Evolutionary conservation across 2,329 filamentous ascomycete species (phyloP).

Genomic region (Lachnellula hyalina): DNA sequence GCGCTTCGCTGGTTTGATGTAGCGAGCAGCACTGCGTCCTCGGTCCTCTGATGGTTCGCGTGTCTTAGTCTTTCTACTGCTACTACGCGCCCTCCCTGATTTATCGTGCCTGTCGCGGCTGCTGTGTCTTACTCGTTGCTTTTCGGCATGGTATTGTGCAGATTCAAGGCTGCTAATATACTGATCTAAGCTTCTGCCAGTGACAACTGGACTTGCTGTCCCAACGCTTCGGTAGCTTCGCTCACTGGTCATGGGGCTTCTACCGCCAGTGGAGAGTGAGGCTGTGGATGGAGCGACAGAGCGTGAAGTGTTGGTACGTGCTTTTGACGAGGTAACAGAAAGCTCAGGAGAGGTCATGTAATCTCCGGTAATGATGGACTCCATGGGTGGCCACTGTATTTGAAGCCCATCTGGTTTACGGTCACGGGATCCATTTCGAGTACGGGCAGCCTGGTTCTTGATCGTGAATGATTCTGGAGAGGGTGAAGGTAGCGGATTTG

Average conservation of each 20-base stretch:
- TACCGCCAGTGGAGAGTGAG: slow-evolving; percentile 45
- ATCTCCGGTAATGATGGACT: slow-evolving; percentile 46
- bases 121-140: slow-evolving; percentile 41
- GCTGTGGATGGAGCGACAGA: slow-evolving; percentile 50
- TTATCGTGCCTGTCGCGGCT: slow-evolving; percentile 47
- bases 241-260: slow-evolving; percentile 32
- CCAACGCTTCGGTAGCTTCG: slow-evolving; percentile 43
- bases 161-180: slow-evolving; percentile 84
- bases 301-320: slow-evolving; percentile 44
- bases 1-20: slow-evolving; percentile 71
- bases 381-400: slow-evolving; percentile 51
- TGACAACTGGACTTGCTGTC: slow-evolving; percentile 49
- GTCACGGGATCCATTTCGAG: slow-evolving; percentile 67
- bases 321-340: slow-evolving; percentile 47
- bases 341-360: slow-evolving; percentile 51
- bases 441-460: slow-evolving; percentile 54
- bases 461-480: slow-evolving; percentile 58
- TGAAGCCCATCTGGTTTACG: slow-evolving; percentile 73
- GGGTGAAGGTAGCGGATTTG: slow-evolving; percentile 61
- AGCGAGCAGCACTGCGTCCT: slow-evolving; percentile 59
- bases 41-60: slow-evolving; percentile 65
- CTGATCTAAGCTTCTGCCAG: slow-evolving; percentile 66
- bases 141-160: slow-evolving; percentile 58
- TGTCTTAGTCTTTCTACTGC: slow-evolving; percentile 43
- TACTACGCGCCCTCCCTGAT: slow-evolving; percentile 38